These are phyloP conservation scores for Russula dissimulans DNA, from an alignment of 768 basidiomycete genomes.

Conservation along the genomic window DNA sequence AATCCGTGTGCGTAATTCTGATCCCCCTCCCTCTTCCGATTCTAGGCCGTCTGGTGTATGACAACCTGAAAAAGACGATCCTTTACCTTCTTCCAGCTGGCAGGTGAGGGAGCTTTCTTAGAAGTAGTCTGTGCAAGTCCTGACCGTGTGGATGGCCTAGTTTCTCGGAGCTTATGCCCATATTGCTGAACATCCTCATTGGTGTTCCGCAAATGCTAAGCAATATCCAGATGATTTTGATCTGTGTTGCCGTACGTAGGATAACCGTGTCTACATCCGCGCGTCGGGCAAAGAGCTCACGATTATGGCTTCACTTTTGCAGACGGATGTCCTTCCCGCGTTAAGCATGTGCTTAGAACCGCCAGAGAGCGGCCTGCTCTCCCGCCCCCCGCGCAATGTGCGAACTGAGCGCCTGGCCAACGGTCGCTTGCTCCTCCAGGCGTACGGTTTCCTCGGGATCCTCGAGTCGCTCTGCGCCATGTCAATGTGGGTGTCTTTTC, in stretches of 20 bases:
- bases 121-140: neutral
- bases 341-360: slow-evolving; percentile 49
- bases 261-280: too few relatives aligned
- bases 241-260: slow-evolving; percentile 35
- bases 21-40: neutral
- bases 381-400: slow-evolving; percentile 44
- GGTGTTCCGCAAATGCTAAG: slow-evolving; percentile 37
- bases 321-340: slow-evolving; percentile 46
- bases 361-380: slow-evolving; percentile 51
- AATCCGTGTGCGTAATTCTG: too few relatives aligned
- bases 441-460: slow-evolving; percentile 48
- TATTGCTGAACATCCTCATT: slow-evolving; percentile 40
- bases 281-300: neutral
- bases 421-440: slow-evolving; percentile 44
- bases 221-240: slow-evolving; percentile 38
- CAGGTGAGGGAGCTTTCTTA: slow-evolving; percentile 26
- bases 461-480: slow-evolving; percentile 39
- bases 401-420: slow-evolving; percentile 49
- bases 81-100: slow-evolving; percentile 44
- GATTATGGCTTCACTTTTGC: neutral
- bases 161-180: slow-evolving; percentile 55
- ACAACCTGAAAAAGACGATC: slow-evolving; percentile 52
- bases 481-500: slow-evolving; percentile 31
- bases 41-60: slow-evolving; percentile 44
- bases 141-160: slow-evolving; percentile 19